phyloP scores from a whole-genome alignment of 805 yeast genomes.

The Wickerhamiella sorbophila region DNA sequence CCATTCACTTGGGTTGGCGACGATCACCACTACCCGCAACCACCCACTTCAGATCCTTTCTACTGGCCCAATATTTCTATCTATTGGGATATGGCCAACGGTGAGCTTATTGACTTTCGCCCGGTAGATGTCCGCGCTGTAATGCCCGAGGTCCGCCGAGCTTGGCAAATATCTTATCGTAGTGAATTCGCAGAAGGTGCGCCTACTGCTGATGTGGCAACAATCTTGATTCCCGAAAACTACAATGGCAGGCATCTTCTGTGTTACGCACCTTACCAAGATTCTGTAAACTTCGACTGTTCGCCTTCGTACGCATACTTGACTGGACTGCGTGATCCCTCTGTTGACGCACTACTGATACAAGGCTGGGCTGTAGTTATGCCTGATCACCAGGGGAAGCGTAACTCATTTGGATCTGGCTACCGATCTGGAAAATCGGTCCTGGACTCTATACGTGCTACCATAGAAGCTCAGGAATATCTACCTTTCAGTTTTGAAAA shows the following conservation, averaged over 20 bases:
- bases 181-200: constrained; percentile 14
- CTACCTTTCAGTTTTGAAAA: constrained; percentile 9
- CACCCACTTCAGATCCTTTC: too few relatives aligned
- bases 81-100: not conserved
- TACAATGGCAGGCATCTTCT: constrained; percentile 11
- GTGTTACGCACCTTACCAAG: too few relatives aligned
- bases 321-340: constrained; percentile 7
- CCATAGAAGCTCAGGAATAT: constrained; percentile 6
- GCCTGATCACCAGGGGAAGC: constrained; percentile 19
- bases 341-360: constrained; percentile 9
- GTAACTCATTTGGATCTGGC: constrained; percentile 16
- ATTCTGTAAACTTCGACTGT: too few relatives aligned
- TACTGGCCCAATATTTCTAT: constrained; percentile 5
- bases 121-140: constrained; percentile 5
- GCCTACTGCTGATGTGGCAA: constrained; percentile 17
- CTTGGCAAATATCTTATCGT: constrained; percentile 16
- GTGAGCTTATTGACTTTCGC: constrained; percentile 10
- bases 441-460: constrained; percentile 23
- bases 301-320: constrained; percentile 18
- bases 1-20: too few relatives aligned
- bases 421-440: constrained; percentile 17
- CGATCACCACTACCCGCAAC: too few relatives aligned
- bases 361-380: constrained; percentile 15
- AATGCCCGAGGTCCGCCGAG: too few relatives aligned
- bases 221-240: constrained; percentile 15